Evolutionary conservation across 2,329 filamentous ascomycete genomes (phyloP).

Genomic region (Orbilia quercus): DNA sequence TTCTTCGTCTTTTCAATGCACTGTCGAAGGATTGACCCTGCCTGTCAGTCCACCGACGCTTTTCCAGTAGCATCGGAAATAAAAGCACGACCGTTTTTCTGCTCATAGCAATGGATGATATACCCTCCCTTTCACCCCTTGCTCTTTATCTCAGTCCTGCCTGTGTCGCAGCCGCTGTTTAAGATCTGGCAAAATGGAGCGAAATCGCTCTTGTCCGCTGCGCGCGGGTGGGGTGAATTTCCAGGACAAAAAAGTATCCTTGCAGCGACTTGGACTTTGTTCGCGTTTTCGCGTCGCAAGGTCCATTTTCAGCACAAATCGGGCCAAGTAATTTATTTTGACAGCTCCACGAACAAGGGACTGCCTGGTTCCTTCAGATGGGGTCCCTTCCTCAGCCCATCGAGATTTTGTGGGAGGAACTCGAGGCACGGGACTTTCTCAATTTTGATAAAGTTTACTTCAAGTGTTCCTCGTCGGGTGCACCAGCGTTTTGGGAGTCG

Average conservation of each 20-base stretch:
- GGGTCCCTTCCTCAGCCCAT: not conserved
- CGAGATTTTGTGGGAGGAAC: not conserved
- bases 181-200: slow-evolving; percentile 8
- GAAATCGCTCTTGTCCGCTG: not conserved
- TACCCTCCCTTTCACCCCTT: slow-evolving; percentile 29
- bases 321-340: slow-evolving; percentile 38
- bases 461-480: not conserved
- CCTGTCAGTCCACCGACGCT: slow-evolving; percentile 12
- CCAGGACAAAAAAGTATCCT: not conserved
- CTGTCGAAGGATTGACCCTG: slow-evolving; percentile 1
- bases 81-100: slow-evolving; percentile 39
- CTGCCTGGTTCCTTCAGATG: slow-evolving; percentile 1
- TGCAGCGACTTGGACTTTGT: too few relatives aligned
- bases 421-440: slow-evolving; percentile 3
- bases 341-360: slow-evolving; percentile 40
- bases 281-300: slow-evolving; percentile 18
- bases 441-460: slow-evolving; percentile 3
- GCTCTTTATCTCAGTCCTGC: not conserved
- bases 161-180: not conserved
- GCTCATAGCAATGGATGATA: slow-evolving; percentile 17
- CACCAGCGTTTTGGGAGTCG: not conserved
- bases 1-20: not conserved
- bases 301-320: slow-evolving; percentile 12
- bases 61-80: slow-evolving; percentile 5
- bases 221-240: not conserved